Conservation (phyloP, 192 early-diverging fungal genomes). For the Backusella parvicylindrica region DNA sequence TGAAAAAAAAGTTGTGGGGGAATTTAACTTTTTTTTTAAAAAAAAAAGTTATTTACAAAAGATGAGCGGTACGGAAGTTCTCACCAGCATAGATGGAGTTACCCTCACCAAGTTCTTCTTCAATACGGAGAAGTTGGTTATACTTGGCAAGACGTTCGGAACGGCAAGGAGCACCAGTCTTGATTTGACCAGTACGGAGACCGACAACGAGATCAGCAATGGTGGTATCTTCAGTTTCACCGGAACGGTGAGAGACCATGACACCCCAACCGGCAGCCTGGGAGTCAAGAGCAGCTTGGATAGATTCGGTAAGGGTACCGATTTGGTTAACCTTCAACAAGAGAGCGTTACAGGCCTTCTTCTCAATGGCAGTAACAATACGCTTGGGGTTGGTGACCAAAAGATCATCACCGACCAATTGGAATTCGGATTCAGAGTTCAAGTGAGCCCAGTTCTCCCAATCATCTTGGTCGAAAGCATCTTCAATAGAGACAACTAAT, state of each 20-base stretch:
- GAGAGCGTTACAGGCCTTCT: constrained; percentile 92
- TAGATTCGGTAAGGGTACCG: constrained; percentile 94
- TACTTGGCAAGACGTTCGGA: constrained; percentile 97
- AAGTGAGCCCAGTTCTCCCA: constrained; percentile 89
- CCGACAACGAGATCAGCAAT: constrained; percentile 98
- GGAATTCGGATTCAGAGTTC: constrained; percentile 46
- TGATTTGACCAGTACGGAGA: constrained; percentile 94
- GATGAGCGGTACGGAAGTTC: constrained; percentile 82
- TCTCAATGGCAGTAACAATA: constrained; percentile 85
- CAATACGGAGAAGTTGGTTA: constrained; percentile 98
- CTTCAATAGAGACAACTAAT: constrained; percentile 91
- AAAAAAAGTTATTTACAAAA: constrained; percentile 41
- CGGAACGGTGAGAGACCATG: constrained; percentile 99
- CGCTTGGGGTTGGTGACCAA: constrained; percentile 96
- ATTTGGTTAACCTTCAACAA: constrained; percentile 99
- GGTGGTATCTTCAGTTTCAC: constrained; percentile 96
- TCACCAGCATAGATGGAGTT: constrained; percentile 92
- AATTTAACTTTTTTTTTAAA: neutral
- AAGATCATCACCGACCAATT: constrained; percentile 88
- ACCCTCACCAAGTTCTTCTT: constrained; percentile 90
- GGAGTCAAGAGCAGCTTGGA: constrained; percentile 74
- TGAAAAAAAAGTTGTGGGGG: neutral
- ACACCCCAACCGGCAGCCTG: constrained; percentile 95
- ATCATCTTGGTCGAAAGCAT: constrained; percentile 99
- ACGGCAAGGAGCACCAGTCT: constrained; percentile 98